Evolutionary conservation across 2,329 filamentous ascomycete genomes (phyloP).

Genomic region (Clonostachys byssicola): DNA sequence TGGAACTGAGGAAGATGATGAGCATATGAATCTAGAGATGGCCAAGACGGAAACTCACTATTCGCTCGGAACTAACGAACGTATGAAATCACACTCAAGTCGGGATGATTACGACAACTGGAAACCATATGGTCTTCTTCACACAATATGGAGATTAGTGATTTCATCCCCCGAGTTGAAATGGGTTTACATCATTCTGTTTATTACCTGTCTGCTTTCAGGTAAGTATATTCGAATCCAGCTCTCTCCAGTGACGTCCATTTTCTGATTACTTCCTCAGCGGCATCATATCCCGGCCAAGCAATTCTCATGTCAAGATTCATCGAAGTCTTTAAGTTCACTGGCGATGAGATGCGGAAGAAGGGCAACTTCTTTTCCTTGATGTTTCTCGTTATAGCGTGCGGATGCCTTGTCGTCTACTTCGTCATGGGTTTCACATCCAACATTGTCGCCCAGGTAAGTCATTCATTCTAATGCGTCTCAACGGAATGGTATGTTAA

Average conservation of each 20-base stretch:
- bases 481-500: slow-evolving; percentile 40
- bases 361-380: slow-evolving; percentile 30
- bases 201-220: slow-evolving; percentile 3
- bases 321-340: slow-evolving; percentile 16
- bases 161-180: slow-evolving; percentile 4
- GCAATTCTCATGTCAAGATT: slow-evolving; percentile 21
- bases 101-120: slow-evolving; percentile 3
- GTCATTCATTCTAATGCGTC: slow-evolving; percentile 45
- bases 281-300: slow-evolving; percentile 20
- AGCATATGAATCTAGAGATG: not conserved
- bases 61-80: not conserved
- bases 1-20: not conserved
- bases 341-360: not conserved
- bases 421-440: slow-evolving; percentile 9
- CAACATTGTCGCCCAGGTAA: slow-evolving; percentile 10
- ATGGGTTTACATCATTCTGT: slow-evolving; percentile 2
- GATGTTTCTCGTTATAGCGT: slow-evolving; percentile 19
- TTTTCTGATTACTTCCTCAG: slow-evolving; percentile 30
- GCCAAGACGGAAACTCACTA: not conserved
- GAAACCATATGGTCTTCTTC: slow-evolving; percentile 1
- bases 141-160: slow-evolving; percentile 4
- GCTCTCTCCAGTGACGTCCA: slow-evolving; percentile 58
- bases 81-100: not conserved
- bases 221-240: slow-evolving; percentile 1
- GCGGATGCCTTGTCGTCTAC: slow-evolving; percentile 12